phyloP scores from a whole-genome alignment of 768 basidiomycete species.

The Panaeolus cyanescens region DNA sequence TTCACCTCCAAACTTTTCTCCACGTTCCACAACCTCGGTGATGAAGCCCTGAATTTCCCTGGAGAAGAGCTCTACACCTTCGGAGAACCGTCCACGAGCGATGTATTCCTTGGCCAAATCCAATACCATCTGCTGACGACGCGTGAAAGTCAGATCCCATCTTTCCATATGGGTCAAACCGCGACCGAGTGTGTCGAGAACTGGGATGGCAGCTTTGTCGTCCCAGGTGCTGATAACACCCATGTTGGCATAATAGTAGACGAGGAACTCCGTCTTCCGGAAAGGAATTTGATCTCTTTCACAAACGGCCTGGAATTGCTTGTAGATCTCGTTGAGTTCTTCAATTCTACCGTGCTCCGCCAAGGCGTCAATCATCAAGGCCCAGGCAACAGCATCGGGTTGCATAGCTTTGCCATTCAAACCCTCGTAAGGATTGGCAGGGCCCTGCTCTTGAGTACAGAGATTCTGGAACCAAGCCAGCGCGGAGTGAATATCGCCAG shows the following conservation, averaged over 20 bases:
- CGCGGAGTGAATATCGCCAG: conserved; percentile 64
- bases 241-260: conserved; percentile 44
- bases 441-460: conserved; percentile 39
- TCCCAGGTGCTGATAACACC: conserved; percentile 17
- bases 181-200: background rate
- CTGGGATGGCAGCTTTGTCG: conserved; percentile 10
- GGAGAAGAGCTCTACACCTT: background rate
- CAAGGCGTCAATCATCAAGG: conserved; percentile 58
- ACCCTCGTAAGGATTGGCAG: conserved; percentile 41
- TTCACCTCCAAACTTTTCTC: background rate
- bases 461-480: conserved; percentile 73
- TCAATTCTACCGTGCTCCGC: conserved; percentile 46
- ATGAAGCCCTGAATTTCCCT: conserved; percentile 7
- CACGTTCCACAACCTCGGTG: background rate
- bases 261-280: conserved; percentile 36
- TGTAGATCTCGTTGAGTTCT: conserved; percentile 59
- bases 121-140: conserved; percentile 14
- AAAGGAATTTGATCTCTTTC: conserved; percentile 34
- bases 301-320: conserved; percentile 35
- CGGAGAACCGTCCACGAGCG: conserved; percentile 24
- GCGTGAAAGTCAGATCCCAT: background rate
- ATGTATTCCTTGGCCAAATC: conserved; percentile 31
- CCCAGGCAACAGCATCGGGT: conserved; percentile 62
- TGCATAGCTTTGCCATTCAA: conserved; percentile 30
- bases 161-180: background rate